Base-by-base conservation (phyloP, 345 rosid species). In the Citrus medica region DNA sequence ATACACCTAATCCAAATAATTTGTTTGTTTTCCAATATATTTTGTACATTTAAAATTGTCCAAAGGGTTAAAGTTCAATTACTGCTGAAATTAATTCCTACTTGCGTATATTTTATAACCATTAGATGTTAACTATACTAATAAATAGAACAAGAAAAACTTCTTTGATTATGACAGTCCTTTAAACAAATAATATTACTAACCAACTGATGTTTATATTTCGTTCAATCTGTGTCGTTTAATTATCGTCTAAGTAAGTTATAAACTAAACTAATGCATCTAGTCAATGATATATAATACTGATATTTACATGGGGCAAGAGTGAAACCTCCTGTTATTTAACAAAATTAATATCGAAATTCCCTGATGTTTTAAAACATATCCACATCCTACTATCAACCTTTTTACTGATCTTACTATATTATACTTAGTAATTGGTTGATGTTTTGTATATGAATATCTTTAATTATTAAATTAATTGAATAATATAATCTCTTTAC, bases 1-100 rank as follows among this genome's bases (percentile, higher is more conserved):
- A 83, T 76, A 56, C 71, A 85, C 89, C 89, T 86, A 85, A 83
- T 77, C 88, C 88, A 86, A 88, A 73, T 74, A 42, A 75, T 79
- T 68, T 78, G 81, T 76, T 62, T 61, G 76, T 73, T 75, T 78
- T 64, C 63, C 28, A 53, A 53, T 66, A 70, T 14, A 48, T 48
- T 46, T 71, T 21, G 56, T 66, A 56, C 19, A 69, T 48, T 19
- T 51, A 67, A 21, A 71, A 61, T 40, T 74, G 51, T 74, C 64
- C 22, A 66, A 74, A 61, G 73, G 73, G 61, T 55, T 37, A 74
- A 68, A 75, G 70, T 56, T 64, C 62, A 81, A 68, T 78, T 58
- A 71, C 8, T 71, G 35, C 1, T 24, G 37, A 76, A 73, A 58
- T 81, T n/a, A 68, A 72, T 79, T 51, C 64, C 67, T 76, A 17